A percentile compares a stretch with the other conserved stretches of the same genome.
These are phyloP conservation scores for Pyrrhoderma noxium DNA, from an alignment of 1,284 basidiomycete genomes.

Conservation along the genomic window DNA sequence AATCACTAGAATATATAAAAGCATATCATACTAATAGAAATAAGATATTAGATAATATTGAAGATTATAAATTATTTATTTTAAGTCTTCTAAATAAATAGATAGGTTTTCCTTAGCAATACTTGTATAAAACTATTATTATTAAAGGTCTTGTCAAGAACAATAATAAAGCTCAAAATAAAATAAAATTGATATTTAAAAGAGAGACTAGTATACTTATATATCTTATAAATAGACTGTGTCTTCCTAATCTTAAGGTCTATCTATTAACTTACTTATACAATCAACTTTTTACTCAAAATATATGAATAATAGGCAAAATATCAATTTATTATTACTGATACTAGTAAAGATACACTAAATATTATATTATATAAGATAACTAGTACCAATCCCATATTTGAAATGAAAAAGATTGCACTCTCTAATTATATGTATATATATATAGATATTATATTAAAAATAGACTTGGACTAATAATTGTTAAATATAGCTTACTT, in stretches of 20 bases:
- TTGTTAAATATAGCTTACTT: conserved; percentile 48
- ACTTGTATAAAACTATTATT: conserved; percentile 62
- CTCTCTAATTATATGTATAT: conserved; percentile 58
- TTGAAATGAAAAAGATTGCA: conserved; percentile 65
- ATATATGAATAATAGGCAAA: too few relatives aligned
- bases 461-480: neutral
- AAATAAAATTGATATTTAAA: conserved; percentile 70
- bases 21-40: conserved; percentile 65
- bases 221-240: conserved; percentile 64
- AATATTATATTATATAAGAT: conserved; percentile 73
- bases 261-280: neutral
- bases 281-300: too few relatives aligned
- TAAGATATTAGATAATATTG: conserved; percentile 48
- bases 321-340: conserved; percentile 66
- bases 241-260: conserved; percentile 63
- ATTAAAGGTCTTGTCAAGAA: conserved; percentile 60
- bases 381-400: conserved; percentile 54
- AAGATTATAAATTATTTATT: conserved; percentile 59
- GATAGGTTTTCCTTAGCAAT: conserved; percentile 74
- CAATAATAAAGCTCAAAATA: conserved; percentile 56
- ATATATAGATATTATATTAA: conserved; percentile 11
- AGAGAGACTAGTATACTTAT: conserved; percentile 77
- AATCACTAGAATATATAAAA: conserved; percentile 62
- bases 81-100: conserved; percentile 73
- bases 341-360: conserved; percentile 72